phyloP scores from a whole-genome alignment of 2,329 filamentous ascomycete species.

The Rutstroemia sp. region DNA sequence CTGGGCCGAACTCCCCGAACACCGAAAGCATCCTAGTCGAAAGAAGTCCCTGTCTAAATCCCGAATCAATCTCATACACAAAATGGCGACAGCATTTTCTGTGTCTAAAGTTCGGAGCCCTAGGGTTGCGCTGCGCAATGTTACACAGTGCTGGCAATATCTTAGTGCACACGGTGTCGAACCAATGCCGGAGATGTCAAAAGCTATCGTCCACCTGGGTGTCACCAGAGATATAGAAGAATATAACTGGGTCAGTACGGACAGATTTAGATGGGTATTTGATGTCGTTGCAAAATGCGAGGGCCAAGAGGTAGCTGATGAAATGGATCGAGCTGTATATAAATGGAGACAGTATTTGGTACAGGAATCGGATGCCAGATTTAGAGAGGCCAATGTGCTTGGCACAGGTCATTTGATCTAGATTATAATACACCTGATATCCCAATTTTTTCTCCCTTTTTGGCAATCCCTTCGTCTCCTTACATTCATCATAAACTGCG shows the following conservation, averaged over 20 bases:
- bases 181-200: slow-evolving; percentile 16
- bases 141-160: slow-evolving; percentile 22
- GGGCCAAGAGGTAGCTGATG: slow-evolving; percentile 21
- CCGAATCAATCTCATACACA: slow-evolving; percentile 16
- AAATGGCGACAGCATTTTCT: slow-evolving; percentile 26
- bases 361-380: background rate
- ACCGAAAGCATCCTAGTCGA: background rate
- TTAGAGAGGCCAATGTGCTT: background rate
- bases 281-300: slow-evolving; percentile 18
- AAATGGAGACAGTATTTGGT: slow-evolving; percentile 12
- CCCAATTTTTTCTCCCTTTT: background rate
- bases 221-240: slow-evolving; percentile 19
- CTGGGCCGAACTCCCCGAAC: slow-evolving; percentile 1
- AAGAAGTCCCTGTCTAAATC: slow-evolving; percentile 9
- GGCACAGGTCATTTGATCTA: background rate
- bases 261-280: slow-evolving; percentile 21
- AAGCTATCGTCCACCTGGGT: slow-evolving; percentile 17
- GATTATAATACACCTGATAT: background rate
- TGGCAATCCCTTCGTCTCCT: background rate
- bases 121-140: slow-evolving; percentile 22
- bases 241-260: slow-evolving; percentile 14
- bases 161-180: slow-evolving; percentile 18
- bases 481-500: background rate
- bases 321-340: slow-evolving; percentile 14
- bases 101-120: slow-evolving; percentile 6